Conservation (phyloP, 306 rosid genomes). For the Hylodesmum podocarpum region DNA sequence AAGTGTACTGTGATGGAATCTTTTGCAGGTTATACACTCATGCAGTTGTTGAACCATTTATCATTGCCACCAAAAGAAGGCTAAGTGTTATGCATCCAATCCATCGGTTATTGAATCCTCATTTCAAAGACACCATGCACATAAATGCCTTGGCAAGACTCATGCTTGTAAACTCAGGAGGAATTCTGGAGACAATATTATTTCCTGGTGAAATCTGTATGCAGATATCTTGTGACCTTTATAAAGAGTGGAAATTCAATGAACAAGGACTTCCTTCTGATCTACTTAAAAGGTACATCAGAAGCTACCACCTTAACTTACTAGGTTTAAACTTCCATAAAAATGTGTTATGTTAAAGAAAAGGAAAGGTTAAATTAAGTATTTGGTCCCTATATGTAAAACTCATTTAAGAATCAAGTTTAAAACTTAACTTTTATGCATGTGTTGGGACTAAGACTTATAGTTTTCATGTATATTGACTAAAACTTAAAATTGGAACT, state of each 20-base stretch:
- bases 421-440: no score
- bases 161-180: conserved; percentile 57
- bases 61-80: conserved; percentile 76
- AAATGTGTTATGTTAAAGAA: background rate
- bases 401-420: background rate
- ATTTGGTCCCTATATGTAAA: background rate
- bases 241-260: conserved; percentile 70
- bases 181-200: conserved; percentile 57
- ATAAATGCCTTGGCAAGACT: conserved; percentile 58
- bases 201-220: conserved; percentile 63
- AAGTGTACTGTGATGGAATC: background rate
- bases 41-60: conserved; percentile 82
- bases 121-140: conserved; percentile 75
- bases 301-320: background rate
- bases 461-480: background rate
- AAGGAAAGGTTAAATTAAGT: background rate
- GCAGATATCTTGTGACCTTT: conserved; percentile 62
- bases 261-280: conserved; percentile 79
- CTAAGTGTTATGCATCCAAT: conserved; percentile 77
- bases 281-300: conserved; percentile 59
- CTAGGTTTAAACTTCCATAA: background rate
- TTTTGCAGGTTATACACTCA: conserved; percentile 64
- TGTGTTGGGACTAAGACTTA: background rate
- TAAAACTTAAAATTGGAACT: background rate
- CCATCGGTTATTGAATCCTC: conserved; percentile 62